A percentile compares a stretch with the other conserved stretches of the same genome.
These are phyloP conservation scores for Fusarium buxicola DNA, from an alignment of 2,329 filamentous ascomycete genomes.

Conservation along the genomic window DNA sequence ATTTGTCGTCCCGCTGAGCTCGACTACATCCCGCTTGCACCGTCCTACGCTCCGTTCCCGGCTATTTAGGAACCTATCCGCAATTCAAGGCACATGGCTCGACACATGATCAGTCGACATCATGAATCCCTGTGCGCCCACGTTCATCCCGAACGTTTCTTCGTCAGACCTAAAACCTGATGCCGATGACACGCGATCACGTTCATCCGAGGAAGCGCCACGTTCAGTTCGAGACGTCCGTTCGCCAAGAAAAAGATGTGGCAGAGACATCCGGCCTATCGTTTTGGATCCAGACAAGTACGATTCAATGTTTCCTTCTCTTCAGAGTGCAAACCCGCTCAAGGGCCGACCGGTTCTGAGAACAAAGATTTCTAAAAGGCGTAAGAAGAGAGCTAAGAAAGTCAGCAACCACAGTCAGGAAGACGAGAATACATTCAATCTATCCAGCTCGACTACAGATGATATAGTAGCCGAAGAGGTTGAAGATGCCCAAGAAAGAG, in stretches of 20 bases:
- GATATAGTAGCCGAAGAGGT: neutral
- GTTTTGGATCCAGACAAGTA: conserved; percentile 38
- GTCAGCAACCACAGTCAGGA: neutral
- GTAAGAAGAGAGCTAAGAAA: conserved; percentile 4
- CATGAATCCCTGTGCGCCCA: conserved; percentile 48
- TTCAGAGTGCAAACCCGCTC: conserved; percentile 14
- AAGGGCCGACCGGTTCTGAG: conserved; percentile 1
- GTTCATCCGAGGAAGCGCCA: conserved; percentile 7
- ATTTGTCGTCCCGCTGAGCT: neutral
- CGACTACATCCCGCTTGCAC: neutral
- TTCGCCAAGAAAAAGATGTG: neutral
- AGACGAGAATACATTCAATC: neutral
- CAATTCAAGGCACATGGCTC: neutral
- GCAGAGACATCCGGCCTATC: conserved; percentile 3
- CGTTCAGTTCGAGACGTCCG: conserved; percentile 1
- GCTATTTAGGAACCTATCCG: neutral
- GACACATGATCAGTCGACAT: neutral
- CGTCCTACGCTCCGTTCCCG: neutral
- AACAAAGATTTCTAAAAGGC: neutral
- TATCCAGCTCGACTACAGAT: neutral
- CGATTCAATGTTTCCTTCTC: conserved; percentile 41
- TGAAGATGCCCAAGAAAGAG: neutral
- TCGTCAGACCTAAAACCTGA: conserved; percentile 9
- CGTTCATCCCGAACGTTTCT: conserved; percentile 40
- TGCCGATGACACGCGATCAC: conserved; percentile 2